Evolutionary conservation across 257 asterid genomes (phyloP), one percentile per base, ranked within the genome.

Genomic region (Nicotiana tabacum): DNA sequence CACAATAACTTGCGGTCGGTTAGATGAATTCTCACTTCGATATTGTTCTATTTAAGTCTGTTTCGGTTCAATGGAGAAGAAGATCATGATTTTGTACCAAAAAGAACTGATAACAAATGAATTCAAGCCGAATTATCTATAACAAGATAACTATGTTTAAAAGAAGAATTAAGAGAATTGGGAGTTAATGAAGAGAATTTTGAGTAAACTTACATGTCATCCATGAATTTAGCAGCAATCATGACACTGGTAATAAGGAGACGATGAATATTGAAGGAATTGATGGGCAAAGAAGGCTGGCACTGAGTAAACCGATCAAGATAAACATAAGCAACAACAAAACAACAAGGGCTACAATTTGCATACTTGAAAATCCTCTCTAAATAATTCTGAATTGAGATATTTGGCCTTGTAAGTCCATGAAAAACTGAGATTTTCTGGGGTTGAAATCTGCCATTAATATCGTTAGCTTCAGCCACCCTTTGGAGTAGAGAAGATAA

Each of bases 191-290:
- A 30, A 4, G 46, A 39, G 48, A 39, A 39, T 7, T 39, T 57
- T 0, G 5, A 3, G 43, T 18, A 9, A 6, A 89, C 98, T 91
- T 39, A 93, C 98, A 90, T 88, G 83, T 94, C 98, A 80, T 96
- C 99, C 99, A 93, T 89, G 98, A 96, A 96, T 83, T 96, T 96
- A 4, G 98, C 98, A 48, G 98, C 94, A 58, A 94, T 88, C 99
- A 96, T 91, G 90, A 96, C 98, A 82, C 98, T 92, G 16, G 99
- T 92, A 86, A 96, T 92, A 87, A 96, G 97, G 33, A 96, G 84
- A 17, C 99, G 84, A 76, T 96, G 99, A 30, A 94, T 94, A 74
- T 90, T 96, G 93, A 91, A 90, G 24, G 99, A 90, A 56, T 94
- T 91, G 87, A 96, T 86, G 4, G 94, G 94, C 83, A 94, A 77